Percentiles rank a stretch among this genome's conserved stretches.
Conservation (phyloP, 1,139 yeast genomes). For the Schizosaccharomyces versatilis region DNA sequence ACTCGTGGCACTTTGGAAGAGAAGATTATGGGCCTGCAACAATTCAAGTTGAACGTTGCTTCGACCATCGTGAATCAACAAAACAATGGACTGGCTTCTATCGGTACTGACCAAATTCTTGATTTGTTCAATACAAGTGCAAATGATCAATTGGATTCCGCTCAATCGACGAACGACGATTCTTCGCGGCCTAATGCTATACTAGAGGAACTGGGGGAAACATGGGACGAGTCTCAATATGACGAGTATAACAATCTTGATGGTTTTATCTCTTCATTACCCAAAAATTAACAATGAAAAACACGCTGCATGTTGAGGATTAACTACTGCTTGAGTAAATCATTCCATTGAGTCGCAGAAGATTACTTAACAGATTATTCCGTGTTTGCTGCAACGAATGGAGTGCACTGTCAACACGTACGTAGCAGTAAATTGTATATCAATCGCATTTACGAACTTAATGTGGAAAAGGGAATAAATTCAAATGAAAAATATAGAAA, state of each 20-base stretch:
- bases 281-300: neutral
- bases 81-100: slow-evolving; percentile 76
- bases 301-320: too few species aligned
- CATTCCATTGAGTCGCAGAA: too few species aligned
- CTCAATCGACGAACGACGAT: slow-evolving; percentile 16
- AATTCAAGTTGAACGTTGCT: slow-evolving; percentile 92
- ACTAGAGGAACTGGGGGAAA: slow-evolving; percentile 29
- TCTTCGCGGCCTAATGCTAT: slow-evolving; percentile 18
- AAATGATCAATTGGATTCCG: slow-evolving; percentile 2
- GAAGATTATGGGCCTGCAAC: slow-evolving; percentile 93
- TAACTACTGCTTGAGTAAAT: too few species aligned
- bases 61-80: slow-evolving; percentile 92
- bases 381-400: too few species aligned
- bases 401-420: too few species aligned
- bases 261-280: slow-evolving; percentile 60
- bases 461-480: too few species aligned
- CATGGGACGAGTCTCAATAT: slow-evolving; percentile 91
- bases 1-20: slow-evolving; percentile 88
- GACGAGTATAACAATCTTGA: slow-evolving; percentile 92
- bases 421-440: too few species aligned
- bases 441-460: neutral
- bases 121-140: slow-evolving; percentile 55
- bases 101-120: slow-evolving; percentile 87
- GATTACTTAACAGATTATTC: too few species aligned
- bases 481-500: too few species aligned